These are phyloP conservation scores for Fusarium cicatricum DNA, from an alignment of 2,329 filamentous ascomycete genomes.

Conservation along the genomic window DNA sequence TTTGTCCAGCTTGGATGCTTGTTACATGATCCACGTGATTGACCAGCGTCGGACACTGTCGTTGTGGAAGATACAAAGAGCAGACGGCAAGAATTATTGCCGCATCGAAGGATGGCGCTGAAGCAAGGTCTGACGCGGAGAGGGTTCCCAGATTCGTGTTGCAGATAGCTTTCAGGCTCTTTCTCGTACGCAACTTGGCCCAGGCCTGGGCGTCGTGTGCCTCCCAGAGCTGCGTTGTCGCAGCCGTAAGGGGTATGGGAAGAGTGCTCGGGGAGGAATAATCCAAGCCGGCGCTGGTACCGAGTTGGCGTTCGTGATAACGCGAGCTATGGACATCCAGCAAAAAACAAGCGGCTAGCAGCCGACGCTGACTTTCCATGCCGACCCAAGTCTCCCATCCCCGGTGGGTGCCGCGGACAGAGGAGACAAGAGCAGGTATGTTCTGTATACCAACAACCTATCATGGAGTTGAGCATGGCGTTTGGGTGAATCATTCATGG, in stretches of 20 bases:
- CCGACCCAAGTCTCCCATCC: slow-evolving; percentile 63
- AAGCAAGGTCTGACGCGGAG: slow-evolving; percentile 48
- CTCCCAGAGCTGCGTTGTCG: slow-evolving; percentile 59
- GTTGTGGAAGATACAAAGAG: slow-evolving; percentile 50
- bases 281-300: slow-evolving; percentile 47
- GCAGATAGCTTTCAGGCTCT: slow-evolving; percentile 38
- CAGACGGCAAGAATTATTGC: slow-evolving; percentile 52
- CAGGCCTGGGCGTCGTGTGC: slow-evolving; percentile 56
- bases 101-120: slow-evolving; percentile 50
- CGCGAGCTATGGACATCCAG: slow-evolving; percentile 64
- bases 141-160: slow-evolving; percentile 46
- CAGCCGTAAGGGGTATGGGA: slow-evolving; percentile 56
- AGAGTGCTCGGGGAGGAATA: slow-evolving; percentile 47
- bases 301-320: slow-evolving; percentile 60
- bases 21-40: slow-evolving; percentile 38
- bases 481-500: slow-evolving; percentile 10
- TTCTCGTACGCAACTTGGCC: slow-evolving; percentile 48
- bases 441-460: slow-evolving; percentile 52
- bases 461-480: slow-evolving; percentile 43
- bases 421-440: slow-evolving; percentile 35
- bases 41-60: slow-evolving; percentile 41
- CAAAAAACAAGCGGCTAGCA: slow-evolving; percentile 65
- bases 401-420: slow-evolving; percentile 41
- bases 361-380: slow-evolving; percentile 60
- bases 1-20: slow-evolving; percentile 33